phyloP scores from a whole-genome alignment of 176 grass and related monocot genomes.

The Zoysia japonica region DNA sequence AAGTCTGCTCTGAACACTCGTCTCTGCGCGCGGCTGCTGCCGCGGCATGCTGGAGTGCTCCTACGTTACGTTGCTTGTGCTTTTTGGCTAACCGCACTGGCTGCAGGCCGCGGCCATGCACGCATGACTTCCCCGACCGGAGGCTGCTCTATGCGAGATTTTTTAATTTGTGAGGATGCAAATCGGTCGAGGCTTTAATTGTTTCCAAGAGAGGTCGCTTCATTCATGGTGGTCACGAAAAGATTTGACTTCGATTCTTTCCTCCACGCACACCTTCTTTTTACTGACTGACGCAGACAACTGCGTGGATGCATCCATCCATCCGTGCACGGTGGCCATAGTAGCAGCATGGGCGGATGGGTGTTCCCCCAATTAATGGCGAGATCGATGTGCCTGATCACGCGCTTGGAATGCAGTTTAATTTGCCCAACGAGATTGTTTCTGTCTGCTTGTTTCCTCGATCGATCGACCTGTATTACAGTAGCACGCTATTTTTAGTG shows the following conservation, averaged over 20 bases:
- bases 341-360: not conserved
- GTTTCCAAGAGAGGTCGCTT: conserved; percentile 48
- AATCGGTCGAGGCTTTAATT: conserved; percentile 35
- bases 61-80: conserved; percentile 22
- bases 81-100: conserved; percentile 1
- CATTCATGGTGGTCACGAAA: not conserved
- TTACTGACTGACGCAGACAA: conserved; percentile 50
- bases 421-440: no score
- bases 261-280: not conserved
- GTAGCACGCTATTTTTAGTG: no score
- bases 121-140: not conserved
- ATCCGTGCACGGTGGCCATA: conserved; percentile 31
- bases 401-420: not conserved
- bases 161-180: no score
- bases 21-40: not conserved
- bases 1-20: not conserved
- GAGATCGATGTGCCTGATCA: conserved; percentile 27
- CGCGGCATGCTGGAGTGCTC: not conserved
- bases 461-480: no score
- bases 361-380: conserved; percentile 28
- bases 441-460: no score
- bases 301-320: conserved; percentile 34
- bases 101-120: not conserved
- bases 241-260: conserved; percentile 52
- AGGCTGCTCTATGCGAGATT: no score